A percentile compares a stretch with the other conserved stretches of the same genome.
Conservation (phyloP, 148 eudicot species). For the Bassia scoparia region DNA sequence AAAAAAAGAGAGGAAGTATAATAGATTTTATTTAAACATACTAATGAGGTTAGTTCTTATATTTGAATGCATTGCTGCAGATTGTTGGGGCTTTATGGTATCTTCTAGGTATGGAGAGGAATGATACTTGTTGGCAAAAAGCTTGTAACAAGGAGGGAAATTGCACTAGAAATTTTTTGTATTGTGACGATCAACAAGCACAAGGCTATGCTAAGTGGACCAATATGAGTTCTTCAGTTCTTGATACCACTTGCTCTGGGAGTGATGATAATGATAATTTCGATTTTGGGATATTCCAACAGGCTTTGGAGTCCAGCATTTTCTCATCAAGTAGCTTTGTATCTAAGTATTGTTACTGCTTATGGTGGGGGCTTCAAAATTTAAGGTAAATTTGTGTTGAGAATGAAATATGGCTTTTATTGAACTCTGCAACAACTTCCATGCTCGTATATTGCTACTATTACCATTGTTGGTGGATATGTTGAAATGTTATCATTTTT, state of each 20-base stretch:
- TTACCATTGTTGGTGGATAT: neutral
- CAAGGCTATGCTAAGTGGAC: conserved; percentile 42
- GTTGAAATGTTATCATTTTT: neutral
- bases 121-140: conserved; percentile 68
- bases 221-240: conserved; percentile 33
- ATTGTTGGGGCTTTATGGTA: conserved; percentile 92
- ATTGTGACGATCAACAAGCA: conserved; percentile 57
- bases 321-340: conserved; percentile 52
- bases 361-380: conserved; percentile 96
- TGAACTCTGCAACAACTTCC: neutral
- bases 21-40: neutral
- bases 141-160: conserved; percentile 37
- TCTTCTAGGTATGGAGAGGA: conserved; percentile 63
- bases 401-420: neutral
- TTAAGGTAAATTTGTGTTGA: conserved; percentile 45
- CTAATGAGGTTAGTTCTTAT: neutral
- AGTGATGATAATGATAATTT: conserved; percentile 48
- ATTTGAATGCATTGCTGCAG: conserved; percentile 41
- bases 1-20: too few species aligned
- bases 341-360: conserved; percentile 77
- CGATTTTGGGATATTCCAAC: conserved; percentile 78
- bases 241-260: conserved; percentile 37
- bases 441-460: neutral
- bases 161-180: conserved; percentile 49
- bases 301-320: conserved; percentile 70